Conservation (phyloP, 495 filamentous ascomycete genomes). For the Penicillium manginii region DNA sequence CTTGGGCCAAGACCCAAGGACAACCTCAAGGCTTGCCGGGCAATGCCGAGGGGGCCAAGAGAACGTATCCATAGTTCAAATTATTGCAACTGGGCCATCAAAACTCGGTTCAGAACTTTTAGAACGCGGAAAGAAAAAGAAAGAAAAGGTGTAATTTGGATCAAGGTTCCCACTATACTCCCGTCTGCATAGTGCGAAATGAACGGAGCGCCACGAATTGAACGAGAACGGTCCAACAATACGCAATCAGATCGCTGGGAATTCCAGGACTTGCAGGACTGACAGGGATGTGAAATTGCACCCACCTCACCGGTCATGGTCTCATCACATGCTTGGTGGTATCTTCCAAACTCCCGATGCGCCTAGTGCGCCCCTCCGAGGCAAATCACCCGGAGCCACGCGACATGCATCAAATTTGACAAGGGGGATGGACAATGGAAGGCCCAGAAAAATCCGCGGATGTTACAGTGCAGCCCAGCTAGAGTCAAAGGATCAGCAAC, state of each 20-base stretch:
- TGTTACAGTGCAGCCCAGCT: constrained; percentile 21
- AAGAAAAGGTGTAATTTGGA: neutral
- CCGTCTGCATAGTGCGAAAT: neutral
- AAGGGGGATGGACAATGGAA: neutral
- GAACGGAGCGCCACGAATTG: neutral
- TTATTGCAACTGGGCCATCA: constrained; percentile 2
- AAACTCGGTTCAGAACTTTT: neutral
- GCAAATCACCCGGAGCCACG: constrained; percentile 26
- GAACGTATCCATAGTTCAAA: constrained; percentile 1
- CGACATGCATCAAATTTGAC: constrained; percentile 7
- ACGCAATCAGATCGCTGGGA: constrained; percentile 12
- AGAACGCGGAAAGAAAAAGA: no score
- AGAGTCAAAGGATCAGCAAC: constrained; percentile 3
- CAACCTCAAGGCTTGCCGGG: neutral
- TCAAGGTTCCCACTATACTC: neutral
- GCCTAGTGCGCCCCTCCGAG: constrained; percentile 14
- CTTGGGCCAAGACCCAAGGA: neutral
- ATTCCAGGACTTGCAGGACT: neutral
- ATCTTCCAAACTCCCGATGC: constrained; percentile 2
- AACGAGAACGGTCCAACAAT: neutral
- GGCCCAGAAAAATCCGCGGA: neutral
- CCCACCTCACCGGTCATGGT: constrained; percentile 14
- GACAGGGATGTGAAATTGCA: constrained; percentile 22
- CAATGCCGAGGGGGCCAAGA: constrained; percentile 7
- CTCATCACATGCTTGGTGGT: constrained; percentile 23